phyloP scores from a whole-genome alignment of 129 eudicot species.

The Cynara cardunculus region DNA sequence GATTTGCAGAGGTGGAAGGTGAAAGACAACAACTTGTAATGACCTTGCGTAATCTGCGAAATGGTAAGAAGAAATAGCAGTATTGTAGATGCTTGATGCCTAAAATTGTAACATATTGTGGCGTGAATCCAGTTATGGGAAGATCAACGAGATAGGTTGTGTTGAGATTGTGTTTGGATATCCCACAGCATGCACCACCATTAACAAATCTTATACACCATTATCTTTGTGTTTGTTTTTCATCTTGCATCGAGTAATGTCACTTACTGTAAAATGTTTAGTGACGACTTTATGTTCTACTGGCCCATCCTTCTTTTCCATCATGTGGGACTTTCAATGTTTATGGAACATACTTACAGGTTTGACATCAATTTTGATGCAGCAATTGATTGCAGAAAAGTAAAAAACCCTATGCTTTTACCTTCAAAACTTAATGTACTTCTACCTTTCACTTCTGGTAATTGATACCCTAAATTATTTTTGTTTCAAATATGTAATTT shows the following conservation, averaged over 20 bases:
- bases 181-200: constrained; percentile 24
- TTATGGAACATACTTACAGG: neutral
- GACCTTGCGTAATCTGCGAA: constrained; percentile 73
- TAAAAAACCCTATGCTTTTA: neutral
- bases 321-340: neutral
- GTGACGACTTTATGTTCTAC: neutral
- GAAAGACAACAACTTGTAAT: constrained; percentile 91
- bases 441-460: neutral
- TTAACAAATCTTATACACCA: constrained; percentile 25
- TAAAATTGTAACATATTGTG: constrained; percentile 16
- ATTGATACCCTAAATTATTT: neutral
- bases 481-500: neutral
- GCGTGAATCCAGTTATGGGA: constrained; percentile 14
- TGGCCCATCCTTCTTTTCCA: neutral
- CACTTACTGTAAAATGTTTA: constrained; percentile 1
- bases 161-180: constrained; percentile 7
- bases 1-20: constrained; percentile 96
- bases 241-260: neutral
- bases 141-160: constrained; percentile 19
- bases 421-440: neutral
- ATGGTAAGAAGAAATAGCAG: constrained; percentile 56
- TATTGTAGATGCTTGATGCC: constrained; percentile 5
- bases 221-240: neutral
- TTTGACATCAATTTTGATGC: neutral
- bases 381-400: neutral